Evolutionary conservation across 2,329 filamentous ascomycete species (phyloP), one percentile per base, ranked within the genome.

Genomic region (Cordyceps cateniannulata): DNA sequence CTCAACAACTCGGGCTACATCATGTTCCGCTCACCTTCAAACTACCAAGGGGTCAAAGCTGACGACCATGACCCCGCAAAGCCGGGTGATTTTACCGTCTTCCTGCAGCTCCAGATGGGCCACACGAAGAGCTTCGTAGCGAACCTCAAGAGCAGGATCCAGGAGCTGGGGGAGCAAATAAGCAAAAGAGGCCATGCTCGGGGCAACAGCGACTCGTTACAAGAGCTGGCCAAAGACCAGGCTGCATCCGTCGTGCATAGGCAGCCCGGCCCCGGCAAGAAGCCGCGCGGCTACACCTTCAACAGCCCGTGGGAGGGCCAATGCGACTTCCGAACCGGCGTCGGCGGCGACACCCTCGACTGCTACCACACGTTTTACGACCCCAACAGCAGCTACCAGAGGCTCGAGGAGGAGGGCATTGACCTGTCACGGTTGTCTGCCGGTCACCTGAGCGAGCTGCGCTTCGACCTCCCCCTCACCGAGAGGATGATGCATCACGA

Each of bases 261-360:
- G 29, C 71, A 76, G 1, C 77, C 79, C 0, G 77, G 76, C 0
- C 77, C 77, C 0, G 81, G 75, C 20, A 76, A 79, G 63, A 82
- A 77, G 59, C 79, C 85, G 0, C 80, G 81, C 35, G 88, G 86
- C 20, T 96, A 96, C 73, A 83, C 85, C 1, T 97, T 97, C 70
- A 76, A 79, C 22, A 95, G 90, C 47, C 93, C 92, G 0, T 98
- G 93, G 93, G 86, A 91, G 63, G 90, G 91, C 18, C 83, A 83
- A 47, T 98, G 93, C 75, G 89, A 93, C 63, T 98, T 98, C 73
- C 80, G 84, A 18, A 95, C 92, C 0, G 88, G 89, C 42, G 81
- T 85, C 60, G 87, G 84, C 48, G 93, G 93, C 2, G 86, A 88
- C 56, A 88, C 84, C 60, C 75, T 96, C 16, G 86, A 85, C 71